A percentile compares a stretch with the other conserved stretches of the same genome.
These are phyloP conservation scores for Boletus fagicola DNA, from an alignment of 768 basidiomycete genomes.

Conservation along the genomic window DNA sequence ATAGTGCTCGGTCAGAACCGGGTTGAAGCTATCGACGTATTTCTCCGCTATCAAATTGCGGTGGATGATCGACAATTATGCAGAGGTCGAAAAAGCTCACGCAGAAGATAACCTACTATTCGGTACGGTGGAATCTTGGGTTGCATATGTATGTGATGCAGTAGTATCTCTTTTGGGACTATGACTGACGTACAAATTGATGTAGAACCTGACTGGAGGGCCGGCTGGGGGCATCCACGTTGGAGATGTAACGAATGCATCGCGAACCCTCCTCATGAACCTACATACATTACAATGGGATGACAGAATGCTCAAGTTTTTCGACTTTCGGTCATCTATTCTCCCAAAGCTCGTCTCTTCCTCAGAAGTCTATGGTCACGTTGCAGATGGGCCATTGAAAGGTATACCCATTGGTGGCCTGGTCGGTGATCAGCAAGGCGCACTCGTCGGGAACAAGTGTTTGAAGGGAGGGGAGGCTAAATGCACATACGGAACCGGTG, in stretches of 20 bases:
- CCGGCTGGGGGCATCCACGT: constrained; percentile 69
- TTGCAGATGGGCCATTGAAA: constrained; percentile 61
- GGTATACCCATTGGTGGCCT: constrained; percentile 89
- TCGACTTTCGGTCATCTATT: constrained; percentile 71
- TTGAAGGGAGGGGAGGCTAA: constrained; percentile 89
- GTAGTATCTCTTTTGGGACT: constrained; percentile 20
- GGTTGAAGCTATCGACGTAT: constrained; percentile 94
- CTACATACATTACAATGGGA: constrained; percentile 83
- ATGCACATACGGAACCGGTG: constrained; percentile 97
- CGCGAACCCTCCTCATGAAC: constrained; percentile 90
- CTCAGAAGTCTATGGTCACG: constrained; percentile 86
- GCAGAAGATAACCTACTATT: constrained; percentile 79
- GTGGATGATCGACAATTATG: constrained; percentile 93
- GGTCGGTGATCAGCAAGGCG: constrained; percentile 98
- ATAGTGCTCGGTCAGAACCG: constrained; percentile 54
- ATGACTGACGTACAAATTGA: constrained; percentile 1
- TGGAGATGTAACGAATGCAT: constrained; percentile 93
- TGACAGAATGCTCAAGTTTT: constrained; percentile 78
- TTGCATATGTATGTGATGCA: constrained; percentile 66
- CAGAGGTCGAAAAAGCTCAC: constrained; percentile 74
- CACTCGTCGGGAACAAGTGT: constrained; percentile 95
- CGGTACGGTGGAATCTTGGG: constrained; percentile 97
- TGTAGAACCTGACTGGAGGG: constrained; percentile 83
- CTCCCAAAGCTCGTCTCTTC: constrained; percentile 88
- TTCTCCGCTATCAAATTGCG: constrained; percentile 95